Base-by-base conservation (phyloP, 2,329 filamentous ascomycete genomes). In the Alternaria triticimaculans region DNA sequence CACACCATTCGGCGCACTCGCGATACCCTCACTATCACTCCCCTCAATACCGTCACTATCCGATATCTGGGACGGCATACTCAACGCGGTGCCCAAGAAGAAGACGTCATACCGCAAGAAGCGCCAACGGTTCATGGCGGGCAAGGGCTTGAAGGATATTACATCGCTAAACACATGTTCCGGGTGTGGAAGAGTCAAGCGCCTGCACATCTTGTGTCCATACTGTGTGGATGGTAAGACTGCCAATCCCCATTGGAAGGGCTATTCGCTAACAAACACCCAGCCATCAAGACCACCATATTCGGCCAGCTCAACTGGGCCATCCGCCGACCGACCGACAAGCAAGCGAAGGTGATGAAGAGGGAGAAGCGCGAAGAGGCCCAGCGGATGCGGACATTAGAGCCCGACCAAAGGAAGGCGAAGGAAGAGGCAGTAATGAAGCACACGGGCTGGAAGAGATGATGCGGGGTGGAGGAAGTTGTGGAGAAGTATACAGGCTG, bases 101-200 rank as follows among this genome's bases (percentile, higher is more conserved):
- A 99, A 98, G 88, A 96, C 94, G 33, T 97, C 95, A 45, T 93
- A 99, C 81, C 93, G 93, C 85, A 97, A 96, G 85, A 97, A 94
- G 86, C 88, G 96, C 72, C 90, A 94, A 78, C 89, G 96, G 75
- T 94, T 97, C 78, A 92, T 98, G 90, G 95, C 94, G 23, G 96
- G 96, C 76, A 99, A 99, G 84, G 95, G 90, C 48, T 82, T 99
- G 72, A 92, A 97, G 83, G 96, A 99, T 78, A 89, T 97, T 62
- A 96, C 91, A 67, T 88, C 88, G 58, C 83, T 99, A 72, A 97
- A 94, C 83, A 92, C 89, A 76, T 99, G 96, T 79, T 92, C 95
- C 0, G 92, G 90, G 14, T 99, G 96, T 75, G 96, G 96, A 53
- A 88, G 91, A 77, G 84, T 89, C 25, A 99, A 99, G 85, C 90